Base-by-base conservation (phyloP, 106 monocot species). In the Hemerocallis citrina region DNA sequence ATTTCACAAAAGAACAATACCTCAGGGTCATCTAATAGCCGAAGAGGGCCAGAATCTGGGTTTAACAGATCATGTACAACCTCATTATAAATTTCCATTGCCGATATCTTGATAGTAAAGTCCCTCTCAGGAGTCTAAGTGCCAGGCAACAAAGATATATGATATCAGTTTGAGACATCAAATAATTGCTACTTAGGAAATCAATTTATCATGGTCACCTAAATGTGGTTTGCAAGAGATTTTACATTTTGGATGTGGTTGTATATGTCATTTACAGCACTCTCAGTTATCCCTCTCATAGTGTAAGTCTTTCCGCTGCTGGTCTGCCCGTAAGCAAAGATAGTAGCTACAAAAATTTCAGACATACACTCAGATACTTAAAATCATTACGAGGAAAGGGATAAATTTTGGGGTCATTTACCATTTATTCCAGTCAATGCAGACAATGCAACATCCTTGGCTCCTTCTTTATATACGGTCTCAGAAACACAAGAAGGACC, bases 301-400 rank as follows among this genome's bases (percentile, higher is more conserved):
- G 98, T 96, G 52, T 68, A 88, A 48, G 93, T 94, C 72, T 94
- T 89, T 31, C 93, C 89, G 57, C 93, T 94, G 81, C 98, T 92
- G 27, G 98, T 99, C 64, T 99, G 98, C 13, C 98, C 98, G 57
- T 99, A 92, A 34, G 98, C 98, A 76, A 99, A 99, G 48, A 99
- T 99, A 14, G 98, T 99, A 59, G 92, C 98, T 99, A 45, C 68
- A 71, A 39, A 65, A 23, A 70, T 5, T 32, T 48, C 23, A 47
- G 15, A 0, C 31, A 23, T 28, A 12, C 25, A 37, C 7, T 12
- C 27, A 19, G 7, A 65, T 45, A 34, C 27, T 15, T 6, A 51
- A 23, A 15, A 51, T 14, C 10, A 17, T 28, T 13, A 44, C 4
- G 24, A 14, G 45, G 23, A 16, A 9, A 63, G 8, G 7, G 15